phyloP scores from a whole-genome alignment of 2,329 filamentous ascomycete species.

The Aspergillus latus region DNA sequence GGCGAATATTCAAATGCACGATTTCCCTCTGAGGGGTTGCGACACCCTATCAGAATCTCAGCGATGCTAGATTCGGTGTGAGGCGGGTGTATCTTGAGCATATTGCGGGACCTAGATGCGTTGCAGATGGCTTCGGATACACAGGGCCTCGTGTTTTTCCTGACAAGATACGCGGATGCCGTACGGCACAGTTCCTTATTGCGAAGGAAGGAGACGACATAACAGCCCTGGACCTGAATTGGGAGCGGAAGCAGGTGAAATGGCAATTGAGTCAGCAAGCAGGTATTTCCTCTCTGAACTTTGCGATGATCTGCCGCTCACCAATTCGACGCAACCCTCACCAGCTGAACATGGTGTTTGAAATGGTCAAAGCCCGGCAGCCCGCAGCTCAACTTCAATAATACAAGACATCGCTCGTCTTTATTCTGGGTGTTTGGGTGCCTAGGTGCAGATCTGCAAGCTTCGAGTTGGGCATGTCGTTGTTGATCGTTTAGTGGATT shows the following conservation, averaged over 20 bases:
- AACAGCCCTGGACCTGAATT: background rate
- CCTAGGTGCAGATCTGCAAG: background rate
- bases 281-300: background rate
- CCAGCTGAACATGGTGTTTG: background rate
- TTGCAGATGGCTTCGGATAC: background rate
- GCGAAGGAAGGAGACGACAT: background rate
- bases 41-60: background rate
- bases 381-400: background rate
- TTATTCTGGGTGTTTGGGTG: conserved; percentile 2
- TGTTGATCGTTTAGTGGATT: background rate
- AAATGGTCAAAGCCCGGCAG: background rate
- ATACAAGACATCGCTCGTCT: background rate
- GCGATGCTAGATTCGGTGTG: background rate
- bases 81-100: background rate
- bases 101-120: background rate
- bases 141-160: background rate
- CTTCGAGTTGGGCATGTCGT: background rate
- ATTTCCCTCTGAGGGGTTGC: background rate
- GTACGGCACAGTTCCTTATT: background rate
- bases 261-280: background rate
- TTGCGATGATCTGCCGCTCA: background rate
- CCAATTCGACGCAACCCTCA: background rate
- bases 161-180: conserved; percentile 1
- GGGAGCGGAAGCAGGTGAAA: background rate
- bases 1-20: background rate